Evolutionary conservation across 257 asterid species (phyloP), one percentile per base, ranked within the genome.

Genomic region (Plantago elongata): DNA sequence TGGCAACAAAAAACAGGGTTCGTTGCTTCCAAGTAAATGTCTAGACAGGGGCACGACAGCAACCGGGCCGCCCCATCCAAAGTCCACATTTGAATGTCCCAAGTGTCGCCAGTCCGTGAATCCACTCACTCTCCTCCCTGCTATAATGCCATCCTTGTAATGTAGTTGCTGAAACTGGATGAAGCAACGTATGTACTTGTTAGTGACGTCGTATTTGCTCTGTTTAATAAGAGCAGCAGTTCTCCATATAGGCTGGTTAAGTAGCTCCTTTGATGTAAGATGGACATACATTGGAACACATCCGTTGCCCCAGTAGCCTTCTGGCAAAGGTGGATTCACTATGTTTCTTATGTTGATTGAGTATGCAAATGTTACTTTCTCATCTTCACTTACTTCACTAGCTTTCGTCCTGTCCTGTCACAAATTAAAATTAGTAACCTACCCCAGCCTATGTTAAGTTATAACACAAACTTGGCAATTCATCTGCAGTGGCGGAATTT

Each of bases 61-160:
- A 13, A 75, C 80, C 2, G 95, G 95, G 51, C 92, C 84, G 40
- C 95, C 95, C 95, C 95, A 84, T 45, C 97, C 95, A 7, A 84
- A 90, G 60, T 90, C 93, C 61, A 87, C 85, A n/a, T 81, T 67
- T 16, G 97, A 85, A 47, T 90, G 97, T n/a, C 97, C 97, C 70
- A 87, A 73, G 68, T 90, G 97, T 40, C 97, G 76, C 97, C 97
- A 90, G 64, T 90, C 97, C 2, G 97, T 87, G 67, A 90, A 90
- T 0, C 94, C 95, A 54, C 88, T 83, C 64, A 90, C 90, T 6
- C 78, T 75, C 43, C 74, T 54, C 30, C 97, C 95, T 1, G 78
- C 73, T 3, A 67, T 87, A 43, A 90, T 83, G 50, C 96, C 95
- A 60, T 81, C 64, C 5, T 30, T 48, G 64, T 77, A 84, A 72